Conservation (phyloP, 2,329 filamentous ascomycete genomes). For the Leptodontidium sp. region DNA sequence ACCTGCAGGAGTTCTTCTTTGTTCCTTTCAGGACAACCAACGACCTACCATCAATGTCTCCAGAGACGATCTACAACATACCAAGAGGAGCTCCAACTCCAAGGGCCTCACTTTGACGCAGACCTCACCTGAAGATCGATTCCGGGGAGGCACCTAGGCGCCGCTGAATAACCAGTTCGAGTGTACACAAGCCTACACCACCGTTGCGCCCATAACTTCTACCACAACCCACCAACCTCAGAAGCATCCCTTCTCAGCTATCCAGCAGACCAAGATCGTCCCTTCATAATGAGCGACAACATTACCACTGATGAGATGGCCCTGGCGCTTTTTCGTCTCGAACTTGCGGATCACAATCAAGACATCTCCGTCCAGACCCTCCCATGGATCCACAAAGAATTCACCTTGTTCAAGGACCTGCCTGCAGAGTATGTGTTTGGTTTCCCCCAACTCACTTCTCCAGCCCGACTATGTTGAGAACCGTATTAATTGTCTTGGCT, state of each 20-base stretch:
- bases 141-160: too few relatives aligned
- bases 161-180: too few relatives aligned
- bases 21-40: too few relatives aligned
- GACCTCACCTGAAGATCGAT: too few relatives aligned
- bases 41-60: too few relatives aligned
- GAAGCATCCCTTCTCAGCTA: not conserved
- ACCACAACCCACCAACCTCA: too few relatives aligned
- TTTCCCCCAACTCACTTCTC: not conserved
- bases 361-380: not conserved
- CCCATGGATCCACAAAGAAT: not conserved
- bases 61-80: too few relatives aligned
- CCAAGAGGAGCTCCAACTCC: too few relatives aligned
- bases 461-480: not conserved
- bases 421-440: not conserved
- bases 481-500: not conserved
- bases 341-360: not conserved
- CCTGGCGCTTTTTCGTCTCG: not conserved
- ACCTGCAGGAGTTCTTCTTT: too few relatives aligned
- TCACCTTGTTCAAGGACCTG: not conserved
- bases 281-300: not conserved
- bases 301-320: not conserved
- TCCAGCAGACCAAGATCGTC: not conserved
- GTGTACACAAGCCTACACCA: too few relatives aligned
- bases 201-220: too few relatives aligned
- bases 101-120: too few relatives aligned